These are phyloP conservation scores for Nicotiana otophora DNA, from an alignment of 257 asterid species.

Conservation along the genomic window DNA sequence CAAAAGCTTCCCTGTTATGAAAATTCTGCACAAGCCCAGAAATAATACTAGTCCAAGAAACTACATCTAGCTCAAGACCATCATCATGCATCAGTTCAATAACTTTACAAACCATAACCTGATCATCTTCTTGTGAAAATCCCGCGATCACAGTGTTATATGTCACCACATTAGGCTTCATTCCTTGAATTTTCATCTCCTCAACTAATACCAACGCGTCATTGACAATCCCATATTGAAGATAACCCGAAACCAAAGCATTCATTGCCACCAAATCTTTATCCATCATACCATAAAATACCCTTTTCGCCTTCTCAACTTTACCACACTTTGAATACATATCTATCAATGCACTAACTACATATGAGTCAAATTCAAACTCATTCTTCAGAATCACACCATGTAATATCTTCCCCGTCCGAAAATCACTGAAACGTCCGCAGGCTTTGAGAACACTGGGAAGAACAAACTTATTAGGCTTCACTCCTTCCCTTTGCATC, in stretches of 20 bases:
- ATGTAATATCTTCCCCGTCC: conserved; percentile 47
- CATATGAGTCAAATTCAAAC: conserved; percentile 42
- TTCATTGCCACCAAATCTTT: conserved; percentile 54
- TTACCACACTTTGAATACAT: conserved; percentile 58
- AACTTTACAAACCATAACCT: conserved; percentile 27
- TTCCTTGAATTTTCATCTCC: conserved; percentile 34
- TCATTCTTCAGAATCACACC: conserved; percentile 35
- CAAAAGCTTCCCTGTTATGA: conserved; percentile 35
- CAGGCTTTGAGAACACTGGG: conserved; percentile 78
- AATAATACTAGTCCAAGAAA: conserved; percentile 67
- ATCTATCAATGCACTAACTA: conserved; percentile 50
- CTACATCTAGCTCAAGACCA: conserved; percentile 55
- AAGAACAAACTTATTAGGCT: conserved; percentile 37
- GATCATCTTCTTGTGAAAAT: conserved; percentile 53
- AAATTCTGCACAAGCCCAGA: conserved; percentile 66
- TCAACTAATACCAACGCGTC: conserved; percentile 41
- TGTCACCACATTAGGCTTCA: conserved; percentile 50
- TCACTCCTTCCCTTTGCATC: conserved; percentile 36
- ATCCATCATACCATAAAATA: conserved; percentile 40
- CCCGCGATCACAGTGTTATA: conserved; percentile 68
- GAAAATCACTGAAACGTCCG: conserved; percentile 47
- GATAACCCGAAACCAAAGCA: conserved; percentile 61
- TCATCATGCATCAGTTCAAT: conserved; percentile 30
- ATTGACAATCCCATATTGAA: conserved; percentile 28
- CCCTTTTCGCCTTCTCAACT: conserved; percentile 42